Evolutionary conservation across 2,329 filamentous ascomycete genomes (phyloP), one percentile per base, ranked within the genome.

Genomic region (Chaetomiaceae sp.): DNA sequence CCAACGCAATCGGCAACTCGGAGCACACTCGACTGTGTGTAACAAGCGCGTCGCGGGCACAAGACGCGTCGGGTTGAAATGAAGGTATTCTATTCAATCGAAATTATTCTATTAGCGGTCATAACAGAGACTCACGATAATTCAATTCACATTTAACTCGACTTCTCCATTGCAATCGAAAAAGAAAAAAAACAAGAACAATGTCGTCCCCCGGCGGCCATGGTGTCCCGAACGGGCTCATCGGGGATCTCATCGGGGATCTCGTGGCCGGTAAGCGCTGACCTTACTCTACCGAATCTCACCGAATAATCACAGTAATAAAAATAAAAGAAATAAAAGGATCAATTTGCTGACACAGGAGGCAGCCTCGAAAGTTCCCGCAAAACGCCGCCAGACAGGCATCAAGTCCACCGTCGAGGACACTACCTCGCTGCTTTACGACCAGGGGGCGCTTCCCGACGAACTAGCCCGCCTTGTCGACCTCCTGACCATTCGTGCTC

Each of bases 321-420:
- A n/a, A 23, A 25, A 23, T 10, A 23, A 45, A 18, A n/a, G 27
- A 43, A 32, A 7, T 30, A 20, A 30, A 8, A 21, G 14, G 10
- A 40, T 33, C 3, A 29, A 51, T 54, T 55, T 51, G 43, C 54
- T 54, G 45, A 50, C 61, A 37, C 53, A 34, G 4, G 33, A 29
- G 14, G 27, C 55, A 85, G 82, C 80, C 20, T 79, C 82, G 18
- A 79, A 76, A 60, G 62, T 80, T 29, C 80, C 86, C 0, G 75
- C 85, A 54, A 90, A 88, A 66, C 80, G 85, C 60, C 81, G 89
- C 41, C 71, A 73, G 29, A 74, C 75, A 41, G 81, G 77, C 63
- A 78, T 89, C 57, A 84, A 85, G 59, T 74, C 80, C 18, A 73
- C 81, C 14, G 77, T 89, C 44, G 82, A 89, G 65, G 78, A 72